These are phyloP conservation scores for Aspergillus fijiensis DNA, from an alignment of 2,329 filamentous ascomycete species.

Conservation along the genomic window DNA sequence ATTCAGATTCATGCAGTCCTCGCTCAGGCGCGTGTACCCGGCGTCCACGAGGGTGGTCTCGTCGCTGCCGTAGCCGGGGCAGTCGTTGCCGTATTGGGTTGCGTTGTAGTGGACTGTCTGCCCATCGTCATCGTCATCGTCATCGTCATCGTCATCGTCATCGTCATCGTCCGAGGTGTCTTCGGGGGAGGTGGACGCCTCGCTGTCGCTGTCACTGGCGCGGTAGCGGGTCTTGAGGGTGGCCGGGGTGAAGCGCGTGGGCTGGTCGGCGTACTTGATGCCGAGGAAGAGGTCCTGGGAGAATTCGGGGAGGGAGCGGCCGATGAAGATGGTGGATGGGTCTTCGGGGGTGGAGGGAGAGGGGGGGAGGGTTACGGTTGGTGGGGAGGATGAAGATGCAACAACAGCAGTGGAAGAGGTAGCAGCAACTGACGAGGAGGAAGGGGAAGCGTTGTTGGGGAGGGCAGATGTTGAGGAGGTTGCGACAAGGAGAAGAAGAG, in stretches of 20 bases:
- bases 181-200: conserved; percentile 4
- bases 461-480: neutral
- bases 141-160: too few species aligned
- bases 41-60: conserved; percentile 22
- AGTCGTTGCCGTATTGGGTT: conserved; percentile 32
- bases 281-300: conserved; percentile 32
- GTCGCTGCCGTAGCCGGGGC: conserved; percentile 33
- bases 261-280: conserved; percentile 31
- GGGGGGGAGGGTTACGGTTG: neutral
- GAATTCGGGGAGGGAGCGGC: conserved; percentile 27
- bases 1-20: conserved; percentile 32
- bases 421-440: too few species aligned
- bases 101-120: conserved; percentile 26
- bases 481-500: neutral
- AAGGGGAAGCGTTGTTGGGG: conserved; percentile 5
- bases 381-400: neutral
- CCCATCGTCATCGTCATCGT: too few species aligned
- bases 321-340: conserved; percentile 24
- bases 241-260: conserved; percentile 27
- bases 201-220: conserved; percentile 24
- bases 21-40: conserved; percentile 22
- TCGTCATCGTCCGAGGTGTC: neutral
- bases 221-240: conserved; percentile 24
- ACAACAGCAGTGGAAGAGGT: neutral
- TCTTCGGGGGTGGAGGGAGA: neutral